Conservation (phyloP, 495 filamentous ascomycete species). For the Amniculicola lignicola region DNA sequence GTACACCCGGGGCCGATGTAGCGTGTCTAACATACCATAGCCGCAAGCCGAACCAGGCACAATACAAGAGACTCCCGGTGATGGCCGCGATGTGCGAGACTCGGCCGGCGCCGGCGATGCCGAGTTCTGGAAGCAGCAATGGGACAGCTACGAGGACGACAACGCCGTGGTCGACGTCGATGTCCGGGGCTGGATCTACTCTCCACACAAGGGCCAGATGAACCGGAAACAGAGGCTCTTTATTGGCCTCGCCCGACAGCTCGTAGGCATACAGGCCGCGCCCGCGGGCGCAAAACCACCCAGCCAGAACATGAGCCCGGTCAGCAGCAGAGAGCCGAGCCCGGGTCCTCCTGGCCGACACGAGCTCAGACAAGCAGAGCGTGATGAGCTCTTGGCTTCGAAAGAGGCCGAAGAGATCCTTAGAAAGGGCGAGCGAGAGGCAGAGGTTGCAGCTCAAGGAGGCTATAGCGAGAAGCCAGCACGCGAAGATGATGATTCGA, state of each 20-base stretch:
- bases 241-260: conserved; percentile 73
- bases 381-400: conserved; percentile 63
- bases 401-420: conserved; percentile 73
- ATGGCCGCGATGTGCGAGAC: conserved; percentile 41
- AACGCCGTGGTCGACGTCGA: conserved; percentile 88
- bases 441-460: conserved; percentile 64
- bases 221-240: conserved; percentile 80
- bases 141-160: conserved; percentile 68
- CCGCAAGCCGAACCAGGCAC: conserved; percentile 38
- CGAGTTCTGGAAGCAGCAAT: conserved; percentile 67
- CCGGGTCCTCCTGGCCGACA: conserved; percentile 38
- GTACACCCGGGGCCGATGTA: not conserved
- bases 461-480: conserved; percentile 53
- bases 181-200: conserved; percentile 90
- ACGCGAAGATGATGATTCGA: conserved; percentile 36
- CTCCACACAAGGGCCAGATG: conserved; percentile 81
- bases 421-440: conserved; percentile 64
- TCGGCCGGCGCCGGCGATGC: conserved; percentile 48
- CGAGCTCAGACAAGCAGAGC: conserved; percentile 39
- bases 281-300: conserved; percentile 38
- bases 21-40: conserved; percentile 10
- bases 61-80: conserved; percentile 42
- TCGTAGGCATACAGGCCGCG: conserved; percentile 80
- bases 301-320: conserved; percentile 31
- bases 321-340: conserved; percentile 43